Conservation (phyloP, 2,329 filamentous ascomycete species). For the Fusarium sp. region DNA sequence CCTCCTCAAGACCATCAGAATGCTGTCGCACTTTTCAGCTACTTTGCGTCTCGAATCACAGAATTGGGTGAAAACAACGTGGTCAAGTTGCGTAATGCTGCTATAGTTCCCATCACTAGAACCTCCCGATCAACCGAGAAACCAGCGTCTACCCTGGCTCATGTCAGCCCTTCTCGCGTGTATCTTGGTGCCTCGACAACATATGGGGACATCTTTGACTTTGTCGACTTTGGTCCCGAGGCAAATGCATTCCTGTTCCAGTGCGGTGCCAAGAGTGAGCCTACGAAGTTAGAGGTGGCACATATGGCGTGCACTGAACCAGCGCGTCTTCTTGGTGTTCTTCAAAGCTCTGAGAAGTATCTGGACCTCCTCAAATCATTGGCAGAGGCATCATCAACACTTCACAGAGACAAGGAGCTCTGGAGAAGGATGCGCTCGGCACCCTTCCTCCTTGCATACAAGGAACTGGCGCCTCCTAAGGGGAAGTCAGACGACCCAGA, state of each 20-base stretch:
- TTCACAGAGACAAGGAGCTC: conserved; percentile 85
- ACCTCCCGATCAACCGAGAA: conserved; percentile 59
- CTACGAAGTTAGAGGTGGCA: conserved; percentile 88
- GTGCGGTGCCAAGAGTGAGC: conserved; percentile 92
- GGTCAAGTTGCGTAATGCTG: conserved; percentile 72
- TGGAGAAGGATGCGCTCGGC: conserved; percentile 82
- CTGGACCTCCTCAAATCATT: conserved; percentile 85
- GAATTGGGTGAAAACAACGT: conserved; percentile 78
- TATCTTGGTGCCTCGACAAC: conserved; percentile 81
- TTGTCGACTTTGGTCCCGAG: conserved; percentile 91
- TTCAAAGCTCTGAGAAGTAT: conserved; percentile 89
- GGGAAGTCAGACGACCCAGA: conserved; percentile 66
- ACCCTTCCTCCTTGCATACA: conserved; percentile 86
- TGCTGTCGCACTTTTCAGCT: conserved; percentile 83
- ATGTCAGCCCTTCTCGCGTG: conserved; percentile 78
- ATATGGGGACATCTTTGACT: conserved; percentile 95
- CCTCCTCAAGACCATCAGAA: conserved; percentile 78
- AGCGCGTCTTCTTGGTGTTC: conserved; percentile 81
- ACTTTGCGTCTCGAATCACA: conserved; percentile 82
- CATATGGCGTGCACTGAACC: conserved; percentile 87
- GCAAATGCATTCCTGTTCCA: conserved; percentile 91
- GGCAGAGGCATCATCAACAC: conserved; percentile 76
- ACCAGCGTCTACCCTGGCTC: conserved; percentile 48
- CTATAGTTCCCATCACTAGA: conserved; percentile 78
- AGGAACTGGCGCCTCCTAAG: conserved; percentile 72